These are phyloP conservation scores for Naganishia vaughanmartiniae DNA, from an alignment of 768 basidiomycete genomes.

Conservation along the genomic window DNA sequence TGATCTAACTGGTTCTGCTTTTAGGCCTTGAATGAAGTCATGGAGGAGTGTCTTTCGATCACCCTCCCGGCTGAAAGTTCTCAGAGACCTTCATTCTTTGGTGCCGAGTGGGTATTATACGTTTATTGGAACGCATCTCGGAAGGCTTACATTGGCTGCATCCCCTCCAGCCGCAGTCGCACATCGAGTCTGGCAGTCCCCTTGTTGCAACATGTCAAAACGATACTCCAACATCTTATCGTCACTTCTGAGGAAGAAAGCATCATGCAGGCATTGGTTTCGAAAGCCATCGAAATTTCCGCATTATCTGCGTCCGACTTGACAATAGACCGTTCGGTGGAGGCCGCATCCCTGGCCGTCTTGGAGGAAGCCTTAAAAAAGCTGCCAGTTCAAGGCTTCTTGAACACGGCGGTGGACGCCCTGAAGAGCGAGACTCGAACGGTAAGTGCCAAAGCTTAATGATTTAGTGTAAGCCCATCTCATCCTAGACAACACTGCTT, in stretches of 20 bases:
- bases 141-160: not conserved
- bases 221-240: conserved; percentile 4
- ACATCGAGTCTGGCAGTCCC: conserved; percentile 35
- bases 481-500: not conserved
- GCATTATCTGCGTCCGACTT: conserved; percentile 9
- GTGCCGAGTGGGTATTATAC: conserved; percentile 54
- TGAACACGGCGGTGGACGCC: conserved; percentile 12
- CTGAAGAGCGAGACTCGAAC: conserved; percentile 14
- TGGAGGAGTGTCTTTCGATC: conserved; percentile 9
- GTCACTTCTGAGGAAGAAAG: conserved; percentile 11
- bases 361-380: conserved; percentile 18
- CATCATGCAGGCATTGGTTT: conserved; percentile 5
- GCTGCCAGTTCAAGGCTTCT: conserved; percentile 24
- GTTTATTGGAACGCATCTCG: not conserved
- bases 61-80: not conserved
- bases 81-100: conserved; percentile 14
- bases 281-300: conserved; percentile 16
- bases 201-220: conserved; percentile 36
- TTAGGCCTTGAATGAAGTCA: conserved; percentile 15
- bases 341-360: conserved; percentile 6
- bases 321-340: not conserved
- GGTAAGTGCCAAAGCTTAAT: not conserved
- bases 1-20: conserved; percentile 37
- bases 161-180: conserved; percentile 8
- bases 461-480: not conserved